Evolutionary conservation across 2,329 filamentous ascomycete species (phyloP).

Genomic region (Elsinoe batatas): DNA sequence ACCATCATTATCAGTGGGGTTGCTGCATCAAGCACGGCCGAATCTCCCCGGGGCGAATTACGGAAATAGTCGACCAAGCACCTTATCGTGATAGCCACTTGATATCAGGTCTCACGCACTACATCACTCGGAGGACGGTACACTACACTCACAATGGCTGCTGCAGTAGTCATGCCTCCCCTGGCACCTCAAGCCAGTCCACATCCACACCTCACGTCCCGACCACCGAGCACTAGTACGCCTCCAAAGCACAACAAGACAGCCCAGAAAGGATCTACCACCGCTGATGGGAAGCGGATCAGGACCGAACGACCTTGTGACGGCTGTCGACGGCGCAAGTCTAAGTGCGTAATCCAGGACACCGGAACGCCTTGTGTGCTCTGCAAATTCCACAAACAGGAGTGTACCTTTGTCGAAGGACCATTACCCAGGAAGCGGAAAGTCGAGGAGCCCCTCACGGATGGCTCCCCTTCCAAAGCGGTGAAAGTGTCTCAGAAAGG

Average conservation of each 20-base stretch:
- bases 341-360: constrained; percentile 69
- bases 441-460: constrained; percentile 41
- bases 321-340: constrained; percentile 63
- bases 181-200: constrained; percentile 36
- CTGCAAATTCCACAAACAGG: constrained; percentile 67
- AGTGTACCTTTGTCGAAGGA: constrained; percentile 69
- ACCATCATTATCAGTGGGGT: constrained; percentile 6
- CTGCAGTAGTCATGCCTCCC: constrained; percentile 39
- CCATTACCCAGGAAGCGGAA: constrained; percentile 73
- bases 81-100: constrained; percentile 9
- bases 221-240: constrained; percentile 21
- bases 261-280: background rate
- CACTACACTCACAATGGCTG: constrained; percentile 30
- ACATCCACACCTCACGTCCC: constrained; percentile 13
- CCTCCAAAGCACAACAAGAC: constrained; percentile 8
- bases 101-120: constrained; percentile 12
- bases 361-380: constrained; percentile 57
- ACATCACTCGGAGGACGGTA: background rate
- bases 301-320: constrained; percentile 46
- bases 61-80: constrained; percentile 13
- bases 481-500: constrained; percentile 4
- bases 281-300: constrained; percentile 10
- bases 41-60: constrained; percentile 15
- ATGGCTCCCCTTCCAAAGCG: constrained; percentile 19
- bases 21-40: constrained; percentile 4